Base-by-base conservation (phyloP, 1,284 basidiomycete species). In the Microbotryomycetes sp. region DNA sequence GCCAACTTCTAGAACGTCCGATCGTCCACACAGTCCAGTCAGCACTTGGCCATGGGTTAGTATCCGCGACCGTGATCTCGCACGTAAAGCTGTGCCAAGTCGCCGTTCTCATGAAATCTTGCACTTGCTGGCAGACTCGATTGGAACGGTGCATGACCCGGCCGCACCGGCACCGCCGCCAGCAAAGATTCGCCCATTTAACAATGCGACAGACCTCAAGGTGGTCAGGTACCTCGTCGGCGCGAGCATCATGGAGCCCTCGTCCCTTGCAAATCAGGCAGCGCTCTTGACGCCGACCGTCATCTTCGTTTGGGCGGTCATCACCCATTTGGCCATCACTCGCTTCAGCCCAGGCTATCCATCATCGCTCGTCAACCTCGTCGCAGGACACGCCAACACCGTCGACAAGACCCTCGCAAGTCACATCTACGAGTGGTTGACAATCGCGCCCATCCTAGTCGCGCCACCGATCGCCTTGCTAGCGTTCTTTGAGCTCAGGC, bases 151-250 rank as follows among this genome's bases (percentile, higher is more conserved):
- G n/a, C n/a, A n/a, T n/a, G n/a, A n/a, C n/a, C n/a, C n/a, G n/a
- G 41, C 41, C 21, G 9, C 3, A 3, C 52, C 52, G 5, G 29
- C 66, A 4, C 57, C 61, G 1, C 64, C 64, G 3, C 56, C 57
- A 0, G 61, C 66, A 4, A 18, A 52, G 9, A 64, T 68, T 45
- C 47, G 67, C 16, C 57, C 67, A 1, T 66, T 61, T 59, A 21
- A 56, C 24, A 11, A 53, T 0, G n/a, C 45, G 6, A 55, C 21
- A 6, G 67, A 68, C 51, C 55, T 66, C 18, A 66, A 62, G 13
- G 46, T 64, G 6, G 51, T 47, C 18, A 52, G 67, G n/a, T 68
- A 64, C 54, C 53, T 66, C n/a, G 51, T 68, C 21, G 67, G 64
- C 0, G 52, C 53, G 1, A 24, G 51, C n/a, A 54, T 64, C 46